phyloP scores from a whole-genome alignment of 139 green algal species.

The Nannochloris sp. region DNA sequence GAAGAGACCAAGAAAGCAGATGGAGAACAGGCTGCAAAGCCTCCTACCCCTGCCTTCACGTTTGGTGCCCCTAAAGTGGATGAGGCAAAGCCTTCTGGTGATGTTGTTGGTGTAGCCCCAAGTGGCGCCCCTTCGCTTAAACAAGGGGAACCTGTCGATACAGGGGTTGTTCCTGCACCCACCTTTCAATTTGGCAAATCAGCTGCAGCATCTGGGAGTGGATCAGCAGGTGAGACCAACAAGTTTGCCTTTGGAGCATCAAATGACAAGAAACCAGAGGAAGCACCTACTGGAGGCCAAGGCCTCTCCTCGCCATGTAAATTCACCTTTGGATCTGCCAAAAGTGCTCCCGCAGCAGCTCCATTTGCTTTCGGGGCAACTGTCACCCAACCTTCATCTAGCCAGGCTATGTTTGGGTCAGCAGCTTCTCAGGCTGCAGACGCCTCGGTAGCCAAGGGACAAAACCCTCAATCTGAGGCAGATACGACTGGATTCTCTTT shows the following conservation, averaged over 20 bases:
- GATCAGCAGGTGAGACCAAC: no score
- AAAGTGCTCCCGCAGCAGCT: background rate
- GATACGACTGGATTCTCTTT: background rate
- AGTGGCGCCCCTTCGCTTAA: no score
- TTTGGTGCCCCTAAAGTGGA: no score
- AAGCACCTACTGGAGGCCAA: background rate
- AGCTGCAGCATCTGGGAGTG: no score
- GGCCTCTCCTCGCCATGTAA: background rate
- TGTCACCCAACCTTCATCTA: background rate
- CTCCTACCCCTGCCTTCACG: background rate
- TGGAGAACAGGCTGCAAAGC: background rate
- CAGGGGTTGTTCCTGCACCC: no score
- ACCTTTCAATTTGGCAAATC: no score
- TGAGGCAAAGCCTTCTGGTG: background rate
- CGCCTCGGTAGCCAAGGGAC: background rate
- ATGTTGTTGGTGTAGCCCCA: no score
- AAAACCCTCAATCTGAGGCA: background rate
- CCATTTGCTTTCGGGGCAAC: conserved; percentile 3
- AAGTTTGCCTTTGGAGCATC: background rate
- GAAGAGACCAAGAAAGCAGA: background rate
- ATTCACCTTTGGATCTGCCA: background rate
- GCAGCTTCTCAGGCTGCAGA: background rate
- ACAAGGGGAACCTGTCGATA: no score
- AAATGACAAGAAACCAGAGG: background rate
- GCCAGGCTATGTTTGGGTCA: background rate